A percentile compares a stretch with the other conserved stretches of the same genome.
phyloP scores from a whole-genome alignment of 2,329 filamentous ascomycete species.

The Fusarium chlamydosporum region DNA sequence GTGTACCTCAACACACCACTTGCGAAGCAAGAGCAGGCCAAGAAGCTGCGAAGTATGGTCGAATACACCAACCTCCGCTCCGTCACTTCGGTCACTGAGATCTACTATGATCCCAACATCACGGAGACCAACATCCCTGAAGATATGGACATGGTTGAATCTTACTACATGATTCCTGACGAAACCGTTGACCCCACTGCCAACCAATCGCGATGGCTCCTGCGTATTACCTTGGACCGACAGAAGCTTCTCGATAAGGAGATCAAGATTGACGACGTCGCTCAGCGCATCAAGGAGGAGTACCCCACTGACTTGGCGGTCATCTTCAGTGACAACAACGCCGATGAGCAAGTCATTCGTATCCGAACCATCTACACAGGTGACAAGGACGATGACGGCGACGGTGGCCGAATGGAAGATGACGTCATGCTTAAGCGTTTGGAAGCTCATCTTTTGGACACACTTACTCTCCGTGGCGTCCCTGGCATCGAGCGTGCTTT shows the following conservation, averaged over 20 bases:
- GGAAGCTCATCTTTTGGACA: constrained; percentile 91
- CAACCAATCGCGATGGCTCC: constrained; percentile 92
- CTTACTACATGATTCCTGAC: constrained; percentile 94
- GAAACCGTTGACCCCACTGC: constrained; percentile 74
- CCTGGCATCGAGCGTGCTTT: constrained; percentile 91
- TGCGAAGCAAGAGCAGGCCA: constrained; percentile 83
- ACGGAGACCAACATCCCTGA: constrained; percentile 86
- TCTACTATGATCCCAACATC: constrained; percentile 96
- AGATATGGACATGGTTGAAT: constrained; percentile 94
- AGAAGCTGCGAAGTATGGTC: constrained; percentile 86
- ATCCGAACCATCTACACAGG: constrained; percentile 80
- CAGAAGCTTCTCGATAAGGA: constrained; percentile 97
- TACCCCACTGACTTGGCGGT: constrained; percentile 89
- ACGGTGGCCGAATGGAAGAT: constrained; percentile 76
- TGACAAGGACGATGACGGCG: constrained; percentile 78
- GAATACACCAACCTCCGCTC: constrained; percentile 95
- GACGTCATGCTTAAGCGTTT: constrained; percentile 94
- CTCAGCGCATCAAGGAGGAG: constrained; percentile 87
- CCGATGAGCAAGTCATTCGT: constrained; percentile 93
- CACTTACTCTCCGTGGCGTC: constrained; percentile 91
- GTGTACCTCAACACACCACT: constrained; percentile 81
- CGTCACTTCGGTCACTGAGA: constrained; percentile 91
- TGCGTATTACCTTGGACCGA: constrained; percentile 92
- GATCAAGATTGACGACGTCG: constrained; percentile 91
- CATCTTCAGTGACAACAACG: constrained; percentile 98